Evolutionary conservation across 2,329 filamentous ascomycete genomes (phyloP), one percentile per base, ranked within the genome.

Genomic region (Neonectria faginata): DNA sequence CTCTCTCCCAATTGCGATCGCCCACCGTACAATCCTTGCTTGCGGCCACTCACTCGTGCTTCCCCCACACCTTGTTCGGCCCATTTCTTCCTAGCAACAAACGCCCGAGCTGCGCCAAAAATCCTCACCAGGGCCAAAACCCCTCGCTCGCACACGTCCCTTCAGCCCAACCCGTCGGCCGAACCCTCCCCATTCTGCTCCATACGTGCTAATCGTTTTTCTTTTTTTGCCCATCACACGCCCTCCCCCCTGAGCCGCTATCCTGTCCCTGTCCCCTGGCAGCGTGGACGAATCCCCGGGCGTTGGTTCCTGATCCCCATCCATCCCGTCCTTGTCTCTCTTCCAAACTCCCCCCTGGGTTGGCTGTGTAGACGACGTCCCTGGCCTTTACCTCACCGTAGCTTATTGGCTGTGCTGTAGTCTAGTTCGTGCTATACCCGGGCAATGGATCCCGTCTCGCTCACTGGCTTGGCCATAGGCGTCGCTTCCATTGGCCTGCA

Each of bases 401-500:
- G 52, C 57, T 41, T 47, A 41, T 54, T 27, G 51, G 27, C 22
- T 64, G 20, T 18, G 29, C 20, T 45, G 33, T 27, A 25, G 25
- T 25, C 25, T 25, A 14, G n/a, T 33, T 20, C 29, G 33, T 27
- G 29, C n/a, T 51, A 20, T 58, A 55, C 36, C 51, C 42, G n/a
- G 60, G 51, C 27, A 57, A 83, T 82, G 81, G 81, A 83, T 64
- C 81, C 81, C n/a, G 72, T 83, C 54, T 81, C 80, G 14, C 65
- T 78, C 31, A 77, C 80, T 8, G 81, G 81, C 31, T 75, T 83
- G 60, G 81, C 80, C 54, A 70, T 83, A 25, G 78, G 82, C 62
- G 81, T 84, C 48, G 82, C 83, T 39, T 80, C 79, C 8, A 78
- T 84, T 48, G 79, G 81, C 33, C 73, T 83, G 12, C 82, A 84